phyloP scores from a whole-genome alignment of 140 eudicot species.

The Oenanthe javanica region DNA sequence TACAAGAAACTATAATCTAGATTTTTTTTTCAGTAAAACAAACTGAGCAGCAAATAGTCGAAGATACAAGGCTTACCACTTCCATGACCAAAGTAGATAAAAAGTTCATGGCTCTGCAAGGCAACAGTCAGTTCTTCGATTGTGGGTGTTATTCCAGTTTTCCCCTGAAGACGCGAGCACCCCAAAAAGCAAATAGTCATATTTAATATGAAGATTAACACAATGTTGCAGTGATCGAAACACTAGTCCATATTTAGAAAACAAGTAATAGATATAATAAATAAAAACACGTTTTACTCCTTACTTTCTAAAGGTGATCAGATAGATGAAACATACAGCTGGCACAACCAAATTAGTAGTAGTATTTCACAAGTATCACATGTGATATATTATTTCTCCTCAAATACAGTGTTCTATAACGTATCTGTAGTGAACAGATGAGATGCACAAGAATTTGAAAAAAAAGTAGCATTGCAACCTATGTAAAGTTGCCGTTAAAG shows the following conservation, averaged over 20 bases:
- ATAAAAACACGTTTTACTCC: background rate
- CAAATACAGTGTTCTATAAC: background rate
- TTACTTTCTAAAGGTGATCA: background rate
- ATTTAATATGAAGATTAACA: background rate
- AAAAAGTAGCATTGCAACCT: background rate
- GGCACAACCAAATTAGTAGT: background rate
- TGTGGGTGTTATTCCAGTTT: constrained; percentile 56
- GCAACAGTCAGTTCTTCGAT: constrained; percentile 60
- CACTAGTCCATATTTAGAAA: background rate
- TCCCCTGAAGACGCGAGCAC: constrained; percentile 46
- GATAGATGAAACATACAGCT: background rate
- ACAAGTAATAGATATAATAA: background rate
- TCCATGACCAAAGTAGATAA: constrained; percentile 95
- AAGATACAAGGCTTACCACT: constrained; percentile 57
- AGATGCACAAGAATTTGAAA: background rate
- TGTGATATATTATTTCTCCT: background rate
- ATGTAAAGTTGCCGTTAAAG: too few species aligned
- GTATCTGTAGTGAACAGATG: background rate
- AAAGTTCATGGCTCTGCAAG: constrained; percentile 67
- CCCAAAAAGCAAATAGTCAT: background rate
- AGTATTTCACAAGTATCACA: background rate
- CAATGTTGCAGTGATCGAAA: background rate
- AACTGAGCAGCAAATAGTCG: background rate
- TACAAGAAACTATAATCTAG: background rate
- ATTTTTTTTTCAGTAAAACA: background rate